Base-by-base conservation (phyloP, 345 rosid genomes). In the Salix exigua region DNA sequence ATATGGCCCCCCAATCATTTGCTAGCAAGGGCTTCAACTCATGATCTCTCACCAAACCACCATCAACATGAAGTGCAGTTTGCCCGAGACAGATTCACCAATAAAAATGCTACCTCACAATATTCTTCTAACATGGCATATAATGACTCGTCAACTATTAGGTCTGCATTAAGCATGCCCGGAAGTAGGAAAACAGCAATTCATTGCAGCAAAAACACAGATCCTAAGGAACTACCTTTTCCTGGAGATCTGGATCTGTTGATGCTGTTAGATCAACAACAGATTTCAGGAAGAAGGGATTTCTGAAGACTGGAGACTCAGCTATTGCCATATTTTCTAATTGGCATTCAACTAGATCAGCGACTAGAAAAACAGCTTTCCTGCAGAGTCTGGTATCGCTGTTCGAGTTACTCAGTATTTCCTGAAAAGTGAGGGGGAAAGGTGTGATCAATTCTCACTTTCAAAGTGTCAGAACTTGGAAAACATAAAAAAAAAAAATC, bases 231-330 rank as follows among this genome's bases (percentile, higher is more conserved):
- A 31, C 62, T 72, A 88, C 99, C 98, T 96, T 96, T 76, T 96
- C 97, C 82, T 88, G 99, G 82, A 93, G 90, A 86, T 96, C 97
- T 76, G 92, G 91, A 84, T 96, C 97, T 53, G 75, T 50, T 14
- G 88, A 85, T 66, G 75, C 50, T 13, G 87, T 86, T 62, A 91
- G 86, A 84, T 93, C 94, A 72, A 96, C 95, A 38, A 93, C 80
- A 11, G 97, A 86, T 87, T 96, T 92, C 76, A 96, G 80, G 79
- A 96, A 90, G 51, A 84, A 40, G 50, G 35, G 87, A 79, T 86
- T 87, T 77, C 85, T 75, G 79, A 96, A 87, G 77, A 88, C 81
- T 25, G 89, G 87, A 53, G 62, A 85, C 69, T 86, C 92, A 31
- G 72, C 77, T 77, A 84, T 85, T 61, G 80, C 83, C 16, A 72